Evolutionary conservation across 305 asterid species (phyloP).

Genomic region (Euphrasia arctica): DNA sequence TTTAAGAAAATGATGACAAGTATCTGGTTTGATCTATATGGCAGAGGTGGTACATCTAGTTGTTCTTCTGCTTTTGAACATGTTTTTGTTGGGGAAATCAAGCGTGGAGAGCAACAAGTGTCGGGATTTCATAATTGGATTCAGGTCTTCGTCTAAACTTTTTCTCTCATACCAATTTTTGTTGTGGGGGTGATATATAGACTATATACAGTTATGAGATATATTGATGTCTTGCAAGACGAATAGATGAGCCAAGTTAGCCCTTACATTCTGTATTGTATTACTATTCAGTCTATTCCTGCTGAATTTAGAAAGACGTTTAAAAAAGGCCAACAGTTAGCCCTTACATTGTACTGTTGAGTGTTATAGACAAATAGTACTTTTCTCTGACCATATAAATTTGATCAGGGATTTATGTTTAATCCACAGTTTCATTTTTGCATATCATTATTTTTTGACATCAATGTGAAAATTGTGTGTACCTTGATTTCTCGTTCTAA

Average conservation of each 20-base stretch:
- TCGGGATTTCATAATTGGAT: slow-evolving; percentile 98
- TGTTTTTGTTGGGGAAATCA: slow-evolving; percentile 97
- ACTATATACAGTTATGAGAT: not conserved
- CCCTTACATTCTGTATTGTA: not conserved
- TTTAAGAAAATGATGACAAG: slow-evolving; percentile 63
- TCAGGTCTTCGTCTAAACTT: slow-evolving; percentile 51
- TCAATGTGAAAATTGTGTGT: not conserved
- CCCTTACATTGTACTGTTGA: not conserved
- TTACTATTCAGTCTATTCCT: not conserved
- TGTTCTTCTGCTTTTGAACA: slow-evolving; percentile 96
- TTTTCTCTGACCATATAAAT: slow-evolving; percentile 6
- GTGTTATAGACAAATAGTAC: slow-evolving; percentile 1
- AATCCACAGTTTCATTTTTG: not conserved
- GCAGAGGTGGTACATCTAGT: slow-evolving; percentile 80
- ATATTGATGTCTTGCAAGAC: not conserved
- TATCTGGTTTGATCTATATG: slow-evolving; percentile 87
- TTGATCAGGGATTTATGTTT: slow-evolving; percentile 8
- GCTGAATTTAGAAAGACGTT: slow-evolving; percentile 14
- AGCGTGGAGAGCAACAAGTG: slow-evolving; percentile 71
- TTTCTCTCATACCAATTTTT: not conserved
- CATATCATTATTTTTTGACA: slow-evolving; percentile 2
- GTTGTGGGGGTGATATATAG: not conserved
- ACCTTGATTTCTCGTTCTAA: slow-evolving; percentile 16
- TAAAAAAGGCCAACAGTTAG: not conserved
- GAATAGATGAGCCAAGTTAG: not conserved